Evolutionary conservation across 768 basidiomycete genomes (phyloP).

Genomic region (Filobasidium wieringae): DNA sequence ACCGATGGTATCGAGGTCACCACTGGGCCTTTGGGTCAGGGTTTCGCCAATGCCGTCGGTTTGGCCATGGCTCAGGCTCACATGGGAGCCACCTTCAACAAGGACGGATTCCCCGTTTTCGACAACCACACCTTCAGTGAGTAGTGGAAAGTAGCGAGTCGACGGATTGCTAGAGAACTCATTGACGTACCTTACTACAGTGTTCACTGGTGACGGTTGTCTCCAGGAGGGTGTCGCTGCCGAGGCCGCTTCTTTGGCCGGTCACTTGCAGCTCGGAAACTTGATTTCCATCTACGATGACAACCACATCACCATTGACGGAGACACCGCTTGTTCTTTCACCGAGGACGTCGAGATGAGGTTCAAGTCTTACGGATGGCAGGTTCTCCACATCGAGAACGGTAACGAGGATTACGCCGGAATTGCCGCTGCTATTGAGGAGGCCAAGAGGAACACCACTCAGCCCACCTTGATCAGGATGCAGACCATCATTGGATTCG

Average conservation of each 20-base stretch:
- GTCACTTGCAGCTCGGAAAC: constrained; percentile 81
- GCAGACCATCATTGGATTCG: constrained; percentile 83
- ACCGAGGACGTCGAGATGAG: constrained; percentile 84
- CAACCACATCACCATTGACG: constrained; percentile 96
- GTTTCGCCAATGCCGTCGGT: constrained; percentile 85
- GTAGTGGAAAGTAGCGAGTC: not conserved
- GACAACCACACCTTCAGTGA: constrained; percentile 81
- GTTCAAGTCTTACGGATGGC: constrained; percentile 87
- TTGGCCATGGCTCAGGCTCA: constrained; percentile 88
- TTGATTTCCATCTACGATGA: constrained; percentile 90
- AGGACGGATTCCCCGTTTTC: constrained; percentile 60
- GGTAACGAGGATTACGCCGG: constrained; percentile 68
- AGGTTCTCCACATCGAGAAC: constrained; percentile 70
- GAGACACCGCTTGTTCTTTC: constrained; percentile 80
- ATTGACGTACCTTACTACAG: constrained; percentile 40
- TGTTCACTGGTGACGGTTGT: constrained; percentile 89
- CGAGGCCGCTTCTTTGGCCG: constrained; percentile 84
- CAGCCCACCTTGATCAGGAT: constrained; percentile 82
- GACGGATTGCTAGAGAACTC: not conserved
- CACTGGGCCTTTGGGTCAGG: constrained; percentile 87
- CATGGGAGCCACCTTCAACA: constrained; percentile 79
- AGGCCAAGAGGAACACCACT: constrained; percentile 59
- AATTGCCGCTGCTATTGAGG: constrained; percentile 66
- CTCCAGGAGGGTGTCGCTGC: constrained; percentile 93
- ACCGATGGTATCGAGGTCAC: constrained; percentile 67